A percentile compares a stretch with the other conserved stretches of the same genome.
These are phyloP conservation scores for Artomyces pyxidatus DNA, from an alignment of 768 basidiomycete genomes.

Conservation along the genomic window DNA sequence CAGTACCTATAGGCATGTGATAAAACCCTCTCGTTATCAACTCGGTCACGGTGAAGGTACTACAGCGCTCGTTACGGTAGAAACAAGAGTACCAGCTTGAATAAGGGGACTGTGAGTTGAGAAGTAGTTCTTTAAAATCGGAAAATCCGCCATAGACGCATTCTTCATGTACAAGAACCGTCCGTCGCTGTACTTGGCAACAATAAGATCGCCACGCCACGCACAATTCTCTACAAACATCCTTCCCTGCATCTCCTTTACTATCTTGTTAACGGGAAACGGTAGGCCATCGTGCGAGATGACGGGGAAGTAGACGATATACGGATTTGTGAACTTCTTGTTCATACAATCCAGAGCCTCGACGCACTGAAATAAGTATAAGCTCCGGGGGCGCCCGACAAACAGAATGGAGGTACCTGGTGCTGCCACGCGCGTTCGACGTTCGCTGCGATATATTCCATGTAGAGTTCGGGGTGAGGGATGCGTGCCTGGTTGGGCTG, in stretches of 20 bases:
- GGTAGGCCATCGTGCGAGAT: slow-evolving; percentile 74
- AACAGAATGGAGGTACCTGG: slow-evolving; percentile 39
- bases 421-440: slow-evolving; percentile 67
- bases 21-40: no score
- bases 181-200: slow-evolving; percentile 56
- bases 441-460: slow-evolving; percentile 79
- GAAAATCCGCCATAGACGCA: slow-evolving; percentile 78
- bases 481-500: slow-evolving; percentile 41
- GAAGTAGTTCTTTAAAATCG: slow-evolving; percentile 74
- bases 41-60: no score
- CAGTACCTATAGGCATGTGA: no score
- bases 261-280: slow-evolving; percentile 71
- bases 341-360: slow-evolving; percentile 77
- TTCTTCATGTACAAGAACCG: slow-evolving; percentile 50
- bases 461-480: slow-evolving; percentile 79
- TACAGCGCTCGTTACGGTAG: no score
- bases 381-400: slow-evolving; percentile 1
- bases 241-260: slow-evolving; percentile 65
- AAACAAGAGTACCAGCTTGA: no score
- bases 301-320: slow-evolving; percentile 73
- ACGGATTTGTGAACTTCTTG: slow-evolving; percentile 68
- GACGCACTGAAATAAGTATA: slow-evolving; percentile 39
- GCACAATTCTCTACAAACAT: slow-evolving; percentile 51
- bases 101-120: slow-evolving; percentile 51
- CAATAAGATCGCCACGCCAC: slow-evolving; percentile 75